Base-by-base conservation (phyloP, 2,329 filamentous ascomycete genomes). In the Aspergillus intermedius region DNA sequence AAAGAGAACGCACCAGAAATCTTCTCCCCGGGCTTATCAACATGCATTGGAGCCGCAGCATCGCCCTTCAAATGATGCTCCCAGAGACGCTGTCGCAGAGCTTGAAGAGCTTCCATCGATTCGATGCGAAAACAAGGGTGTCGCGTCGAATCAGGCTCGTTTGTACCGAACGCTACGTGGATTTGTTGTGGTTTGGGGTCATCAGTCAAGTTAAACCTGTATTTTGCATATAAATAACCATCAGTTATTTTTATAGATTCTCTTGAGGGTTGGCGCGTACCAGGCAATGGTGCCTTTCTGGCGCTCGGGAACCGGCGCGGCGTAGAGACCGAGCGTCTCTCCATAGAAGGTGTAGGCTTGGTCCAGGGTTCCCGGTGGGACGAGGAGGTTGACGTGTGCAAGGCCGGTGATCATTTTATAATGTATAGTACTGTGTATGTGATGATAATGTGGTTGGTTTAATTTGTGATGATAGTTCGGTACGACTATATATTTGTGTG, bases 81-180 rank as follows among this genome's bases (percentile, higher is more conserved):
- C 67, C 73, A 81, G 13, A 84, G 70, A 43, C 65, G 67, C 50
- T 66, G 57, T 55, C 77, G 73, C 53, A 84, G 58, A 49, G 61
- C 57, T 9, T 71, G 54, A 42, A 84, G 62, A n/a, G 71, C 70
- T 23, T 79, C 75, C 1, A 58, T 62, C 10, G 69, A 74, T 1
- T 63, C 70, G 2, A 84, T 56, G 34, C 70, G 73, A 56, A 85
- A 83, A 62, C 81, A 85, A 3, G 80, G 78, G 55, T 84, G 81
- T 2, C 78, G 71, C 2, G 67, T 66, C 0, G 76, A 75, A 4
- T 51, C 44, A 1, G 63, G 56, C 21, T 74, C 68, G 28, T 73
- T 73, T 1, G 67, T 57, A 0, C 76, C 77, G 47, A 60, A 54
- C 0, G 76, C 75, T 44, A 83, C 64, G 57, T 83, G 79, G 12